Conservation (phyloP, 2,329 filamentous ascomycete genomes). For the Juglanconis sp. region DNA sequence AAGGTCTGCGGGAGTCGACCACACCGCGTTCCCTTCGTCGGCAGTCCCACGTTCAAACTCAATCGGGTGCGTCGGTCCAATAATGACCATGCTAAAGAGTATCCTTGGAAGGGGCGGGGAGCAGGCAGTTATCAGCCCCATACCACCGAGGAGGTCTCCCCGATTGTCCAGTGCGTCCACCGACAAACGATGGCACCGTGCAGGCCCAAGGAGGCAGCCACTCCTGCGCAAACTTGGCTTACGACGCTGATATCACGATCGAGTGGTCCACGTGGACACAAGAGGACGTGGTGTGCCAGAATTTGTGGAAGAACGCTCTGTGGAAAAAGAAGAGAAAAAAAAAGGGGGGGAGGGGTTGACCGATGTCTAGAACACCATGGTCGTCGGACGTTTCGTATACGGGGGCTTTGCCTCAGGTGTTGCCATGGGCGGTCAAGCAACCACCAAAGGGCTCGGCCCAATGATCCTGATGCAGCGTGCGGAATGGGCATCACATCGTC, state of each 20-base stretch:
- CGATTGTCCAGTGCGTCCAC: constrained; percentile 54
- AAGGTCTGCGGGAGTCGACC: constrained; percentile 41
- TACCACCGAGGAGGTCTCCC: constrained; percentile 50
- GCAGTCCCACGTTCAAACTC: constrained; percentile 27
- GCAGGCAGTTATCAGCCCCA: constrained; percentile 54
- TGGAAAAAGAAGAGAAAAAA: constrained; percentile 44
- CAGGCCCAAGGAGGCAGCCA: constrained; percentile 63
- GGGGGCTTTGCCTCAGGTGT: constrained; percentile 57
- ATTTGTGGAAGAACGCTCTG: constrained; percentile 46
- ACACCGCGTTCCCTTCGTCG: constrained; percentile 45
- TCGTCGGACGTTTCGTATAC: constrained; percentile 47
- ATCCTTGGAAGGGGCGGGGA: constrained; percentile 31
- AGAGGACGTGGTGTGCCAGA: constrained; percentile 44
- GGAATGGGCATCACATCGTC: constrained; percentile 53
- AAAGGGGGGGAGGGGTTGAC: too few species aligned
- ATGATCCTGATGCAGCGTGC: constrained; percentile 57
- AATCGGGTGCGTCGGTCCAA: constrained; percentile 49
- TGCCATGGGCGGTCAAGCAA: constrained; percentile 56
- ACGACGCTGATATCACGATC: constrained; percentile 47
- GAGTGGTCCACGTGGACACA: constrained; percentile 54
- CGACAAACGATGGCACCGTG: constrained; percentile 32
- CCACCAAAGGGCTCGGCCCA: constrained; percentile 56
- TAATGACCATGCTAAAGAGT: constrained; percentile 47
- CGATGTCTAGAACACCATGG: constrained; percentile 43
- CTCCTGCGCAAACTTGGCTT: constrained; percentile 49